Evolutionary conservation across 176 grass and related monocot genomes (phyloP).

Genomic region (Juncus effusus): DNA sequence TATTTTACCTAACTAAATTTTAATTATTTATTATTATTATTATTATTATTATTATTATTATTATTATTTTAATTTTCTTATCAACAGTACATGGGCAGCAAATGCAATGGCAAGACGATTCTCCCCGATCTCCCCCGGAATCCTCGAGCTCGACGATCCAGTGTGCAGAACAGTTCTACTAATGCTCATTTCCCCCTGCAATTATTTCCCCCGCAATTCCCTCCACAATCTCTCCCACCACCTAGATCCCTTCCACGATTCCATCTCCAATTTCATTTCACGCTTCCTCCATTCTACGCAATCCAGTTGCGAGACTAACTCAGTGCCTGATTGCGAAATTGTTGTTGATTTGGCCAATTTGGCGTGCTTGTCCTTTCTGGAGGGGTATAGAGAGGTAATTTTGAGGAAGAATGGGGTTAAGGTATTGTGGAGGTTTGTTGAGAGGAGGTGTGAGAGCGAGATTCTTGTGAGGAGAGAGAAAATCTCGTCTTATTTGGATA

Average conservation of each 20-base stretch:
- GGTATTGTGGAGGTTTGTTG: constrained; percentile 49
- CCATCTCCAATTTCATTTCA: constrained; percentile 34
- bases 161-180: constrained; percentile 75
- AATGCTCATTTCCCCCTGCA: constrained; percentile 71
- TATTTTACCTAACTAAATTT: background rate
- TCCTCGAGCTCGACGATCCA: constrained; percentile 45
- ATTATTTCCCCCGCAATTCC: constrained; percentile 53
- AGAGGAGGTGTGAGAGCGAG: constrained; percentile 45
- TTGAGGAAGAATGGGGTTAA: constrained; percentile 35
- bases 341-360: constrained; percentile 58
- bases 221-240: constrained; percentile 49
- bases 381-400: constrained; percentile 46
- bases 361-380: constrained; percentile 49
- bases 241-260: constrained; percentile 34
- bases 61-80: background rate
- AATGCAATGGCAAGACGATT: constrained; percentile 40
- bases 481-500: constrained; percentile 53
- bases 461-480: constrained; percentile 49
- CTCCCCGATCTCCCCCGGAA: constrained; percentile 34
- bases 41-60: background rate
- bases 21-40: background rate
- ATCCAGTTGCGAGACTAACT: constrained; percentile 41
- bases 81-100: constrained; percentile 43
- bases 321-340: constrained; percentile 39
- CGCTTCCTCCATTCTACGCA: constrained; percentile 45